Conservation (phyloP, 208 protist genomes). For the Zelonia costaricensis region DNA sequence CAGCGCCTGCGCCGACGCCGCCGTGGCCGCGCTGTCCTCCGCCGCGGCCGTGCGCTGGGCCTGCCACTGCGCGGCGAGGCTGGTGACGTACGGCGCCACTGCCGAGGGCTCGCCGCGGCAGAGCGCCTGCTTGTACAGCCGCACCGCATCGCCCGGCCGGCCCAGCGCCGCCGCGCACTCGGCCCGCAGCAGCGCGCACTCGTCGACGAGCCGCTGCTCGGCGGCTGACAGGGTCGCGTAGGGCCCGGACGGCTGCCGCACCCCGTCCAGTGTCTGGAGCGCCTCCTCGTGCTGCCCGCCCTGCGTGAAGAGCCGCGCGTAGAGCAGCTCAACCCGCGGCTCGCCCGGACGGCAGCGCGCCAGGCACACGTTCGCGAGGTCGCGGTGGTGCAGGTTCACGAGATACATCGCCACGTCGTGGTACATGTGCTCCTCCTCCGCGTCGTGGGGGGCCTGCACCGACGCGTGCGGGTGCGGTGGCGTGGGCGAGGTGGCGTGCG, state of each 20-base stretch:
- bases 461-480: background rate
- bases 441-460: background rate
- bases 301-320: slow-evolving; percentile 76
- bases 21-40: background rate
- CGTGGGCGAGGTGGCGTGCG: background rate
- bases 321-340: slow-evolving; percentile 57
- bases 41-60: background rate
- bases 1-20: background rate
- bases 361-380: slow-evolving; percentile 77
- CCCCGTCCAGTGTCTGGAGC: slow-evolving; percentile 38
- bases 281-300: slow-evolving; percentile 72
- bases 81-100: slow-evolving; percentile 17
- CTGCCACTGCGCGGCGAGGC: slow-evolving; percentile 24
- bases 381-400: slow-evolving; percentile 64
- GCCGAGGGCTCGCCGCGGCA: slow-evolving; percentile 21
- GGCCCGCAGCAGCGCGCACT: slow-evolving; percentile 61
- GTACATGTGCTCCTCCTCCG: slow-evolving; percentile 33
- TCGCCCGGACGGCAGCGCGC: slow-evolving; percentile 44
- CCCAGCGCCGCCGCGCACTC: slow-evolving; percentile 62
- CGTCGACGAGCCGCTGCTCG: slow-evolving; percentile 16
- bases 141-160: slow-evolving; percentile 44
- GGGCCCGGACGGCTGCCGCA: slow-evolving; percentile 1
- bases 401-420: slow-evolving; percentile 49
- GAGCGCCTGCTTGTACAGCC: slow-evolving; percentile 59
- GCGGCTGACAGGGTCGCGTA: background rate